These are phyloP conservation scores for Chrysopogon serrulatus DNA, from an alignment of 176 grass and related monocot species.

Conservation along the genomic window DNA sequence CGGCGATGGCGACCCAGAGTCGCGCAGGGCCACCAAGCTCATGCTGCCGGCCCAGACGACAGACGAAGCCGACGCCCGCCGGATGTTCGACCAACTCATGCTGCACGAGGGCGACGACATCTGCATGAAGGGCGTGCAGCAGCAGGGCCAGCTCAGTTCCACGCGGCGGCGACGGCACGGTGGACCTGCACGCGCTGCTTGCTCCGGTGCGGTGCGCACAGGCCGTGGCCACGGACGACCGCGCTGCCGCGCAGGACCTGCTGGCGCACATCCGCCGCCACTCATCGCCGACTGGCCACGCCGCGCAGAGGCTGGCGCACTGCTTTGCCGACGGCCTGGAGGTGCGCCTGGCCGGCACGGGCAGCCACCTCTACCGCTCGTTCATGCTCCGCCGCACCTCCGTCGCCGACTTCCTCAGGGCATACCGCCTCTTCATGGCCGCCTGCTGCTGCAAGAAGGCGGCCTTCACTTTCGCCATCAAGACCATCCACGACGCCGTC, in stretches of 20 bases:
- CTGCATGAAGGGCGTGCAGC: too few relatives aligned
- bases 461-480: conserved; percentile 29
- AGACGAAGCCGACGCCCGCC: conserved; percentile 10
- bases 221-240: conserved; percentile 43
- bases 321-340: too few relatives aligned
- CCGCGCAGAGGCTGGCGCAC: too few relatives aligned
- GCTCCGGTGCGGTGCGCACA: conserved; percentile 51
- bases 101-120: neutral
- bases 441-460: conserved; percentile 42
- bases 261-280: too few relatives aligned
- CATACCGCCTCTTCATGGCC: conserved; percentile 42
- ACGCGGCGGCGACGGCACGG: too few relatives aligned
- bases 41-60: neutral
- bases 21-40: conserved; percentile 33
- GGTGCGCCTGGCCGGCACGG: too few relatives aligned
- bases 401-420: conserved; percentile 25
- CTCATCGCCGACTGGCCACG: too few relatives aligned
- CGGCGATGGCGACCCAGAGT: conserved; percentile 7
- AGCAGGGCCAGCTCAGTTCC: neutral
- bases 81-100: conserved; percentile 52
- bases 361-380: too few relatives aligned
- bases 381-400: conserved; percentile 23
- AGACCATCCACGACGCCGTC: conserved; percentile 27
- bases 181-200: conserved; percentile 54
- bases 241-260: conserved; percentile 30